Conservation (phyloP, 208 protist genomes). For the Phytomonas sp. region DNA sequence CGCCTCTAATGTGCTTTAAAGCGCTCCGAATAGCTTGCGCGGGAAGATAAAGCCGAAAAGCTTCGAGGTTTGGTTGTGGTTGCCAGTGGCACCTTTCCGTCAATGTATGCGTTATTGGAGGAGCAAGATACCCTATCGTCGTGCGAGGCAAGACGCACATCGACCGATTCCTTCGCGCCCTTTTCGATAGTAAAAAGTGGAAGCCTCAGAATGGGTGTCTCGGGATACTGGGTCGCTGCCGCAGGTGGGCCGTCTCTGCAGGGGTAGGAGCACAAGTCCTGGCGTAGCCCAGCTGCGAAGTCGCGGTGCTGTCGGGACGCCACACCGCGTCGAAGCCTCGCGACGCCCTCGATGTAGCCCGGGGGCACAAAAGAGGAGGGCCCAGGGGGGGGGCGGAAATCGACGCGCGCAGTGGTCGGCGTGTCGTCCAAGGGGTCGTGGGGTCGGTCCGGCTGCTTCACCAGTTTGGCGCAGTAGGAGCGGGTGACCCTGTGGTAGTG, state of each 20-base stretch:
- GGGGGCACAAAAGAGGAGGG: slow-evolving; percentile 52
- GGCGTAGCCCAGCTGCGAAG: slow-evolving; percentile 23
- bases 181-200: slow-evolving; percentile 24
- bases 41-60: background rate
- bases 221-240: slow-evolving; percentile 6
- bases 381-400: slow-evolving; percentile 37
- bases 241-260: background rate
- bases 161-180: slow-evolving; percentile 21
- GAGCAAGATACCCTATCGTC: background rate
- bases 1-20: slow-evolving; percentile 11
- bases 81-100: background rate
- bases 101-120: background rate
- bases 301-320: slow-evolving; percentile 16
- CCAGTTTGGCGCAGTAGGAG: slow-evolving; percentile 52
- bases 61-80: background rate
- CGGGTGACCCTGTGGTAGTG: slow-evolving; percentile 49
- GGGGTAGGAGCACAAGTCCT: slow-evolving; percentile 9
- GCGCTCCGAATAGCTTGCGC: background rate
- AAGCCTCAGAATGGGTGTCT: slow-evolving; percentile 50
- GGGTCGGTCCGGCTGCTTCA: slow-evolving; percentile 5
- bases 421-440: slow-evolving; percentile 22
- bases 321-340: slow-evolving; percentile 43
- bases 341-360: slow-evolving; percentile 74
- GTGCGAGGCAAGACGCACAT: slow-evolving; percentile 37
- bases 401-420: slow-evolving; percentile 42